A percentile compares a stretch with the other conserved stretches of the same genome.
Evolutionary conservation across 306 rosid species (phyloP).

Genomic region (Trifolium subterraneum): DNA sequence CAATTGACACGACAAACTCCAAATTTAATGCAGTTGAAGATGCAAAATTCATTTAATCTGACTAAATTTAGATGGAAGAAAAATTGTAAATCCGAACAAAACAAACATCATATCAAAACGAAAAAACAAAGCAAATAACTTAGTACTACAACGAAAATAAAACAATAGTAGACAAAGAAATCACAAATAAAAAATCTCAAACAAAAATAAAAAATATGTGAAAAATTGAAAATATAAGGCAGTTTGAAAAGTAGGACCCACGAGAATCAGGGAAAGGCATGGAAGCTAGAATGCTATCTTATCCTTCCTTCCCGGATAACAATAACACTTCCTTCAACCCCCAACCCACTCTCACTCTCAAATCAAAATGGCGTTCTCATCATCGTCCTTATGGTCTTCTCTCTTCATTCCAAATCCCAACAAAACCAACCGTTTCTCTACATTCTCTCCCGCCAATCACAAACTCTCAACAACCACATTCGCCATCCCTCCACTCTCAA

Average conservation of each 20-base stretch:
- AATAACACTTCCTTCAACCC: constrained; percentile 13
- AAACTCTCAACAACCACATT: constrained; percentile 49
- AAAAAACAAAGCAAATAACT: too few relatives aligned
- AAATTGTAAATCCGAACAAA: too few relatives aligned
- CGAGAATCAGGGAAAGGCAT: constrained; percentile 38
- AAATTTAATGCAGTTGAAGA: too few relatives aligned
- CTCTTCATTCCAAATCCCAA: constrained; percentile 39
- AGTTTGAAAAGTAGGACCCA: constrained; percentile 48
- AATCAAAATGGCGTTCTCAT: constrained; percentile 56
- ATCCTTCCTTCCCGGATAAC: constrained; percentile 52
- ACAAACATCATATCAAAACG: too few relatives aligned
- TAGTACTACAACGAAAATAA: too few relatives aligned
- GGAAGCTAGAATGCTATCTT: constrained; percentile 49
- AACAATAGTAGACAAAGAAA: too few relatives aligned
- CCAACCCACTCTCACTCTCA: neutral
- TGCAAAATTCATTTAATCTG: too few relatives aligned
- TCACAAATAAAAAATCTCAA: too few relatives aligned
- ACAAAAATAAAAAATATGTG: too few relatives aligned
- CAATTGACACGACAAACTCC: too few relatives aligned
- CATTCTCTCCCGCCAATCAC: constrained; percentile 38
- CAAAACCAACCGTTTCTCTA: constrained; percentile 36
- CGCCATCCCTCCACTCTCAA: constrained; percentile 68
- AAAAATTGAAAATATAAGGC: neutral
- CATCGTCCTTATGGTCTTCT: constrained; percentile 51
- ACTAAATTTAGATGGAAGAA: too few relatives aligned